phyloP scores from a whole-genome alignment of 2,329 filamentous ascomycete genomes.

The Setomelanomma holmii region DNA sequence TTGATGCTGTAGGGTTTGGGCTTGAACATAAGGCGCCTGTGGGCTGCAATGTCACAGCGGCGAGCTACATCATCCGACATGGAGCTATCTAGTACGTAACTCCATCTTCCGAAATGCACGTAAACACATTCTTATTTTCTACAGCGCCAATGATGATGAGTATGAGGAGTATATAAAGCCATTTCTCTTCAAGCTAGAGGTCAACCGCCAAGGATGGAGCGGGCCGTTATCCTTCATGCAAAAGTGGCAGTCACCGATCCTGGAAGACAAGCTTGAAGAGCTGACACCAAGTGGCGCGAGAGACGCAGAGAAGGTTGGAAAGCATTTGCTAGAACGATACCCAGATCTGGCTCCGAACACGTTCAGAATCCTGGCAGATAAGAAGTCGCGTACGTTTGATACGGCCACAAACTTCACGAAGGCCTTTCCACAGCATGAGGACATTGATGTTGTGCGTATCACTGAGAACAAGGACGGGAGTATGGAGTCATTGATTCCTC shows the following conservation, averaged over 20 bases:
- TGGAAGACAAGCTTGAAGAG: constrained; percentile 56
- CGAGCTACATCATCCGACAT: constrained; percentile 58
- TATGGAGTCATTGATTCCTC: constrained; percentile 42
- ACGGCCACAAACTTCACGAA: constrained; percentile 41
- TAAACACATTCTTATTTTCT: background rate
- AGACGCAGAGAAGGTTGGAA: constrained; percentile 65
- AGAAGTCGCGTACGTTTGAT: constrained; percentile 46
- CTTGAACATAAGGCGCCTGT: constrained; percentile 56
- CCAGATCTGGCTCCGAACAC: constrained; percentile 56
- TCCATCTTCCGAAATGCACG: no score
- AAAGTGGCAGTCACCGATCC: constrained; percentile 64
- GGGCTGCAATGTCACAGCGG: constrained; percentile 58
- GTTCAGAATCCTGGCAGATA: constrained; percentile 39
- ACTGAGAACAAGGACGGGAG: constrained; percentile 35
- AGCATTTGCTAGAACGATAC: constrained; percentile 64
- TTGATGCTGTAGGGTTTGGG: constrained; percentile 56
- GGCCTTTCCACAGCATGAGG: constrained; percentile 35
- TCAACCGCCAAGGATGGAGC: constrained; percentile 60
- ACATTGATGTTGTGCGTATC: constrained; percentile 44
- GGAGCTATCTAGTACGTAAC: constrained; percentile 55
- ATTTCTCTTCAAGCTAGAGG: constrained; percentile 63
- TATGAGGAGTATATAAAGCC: constrained; percentile 59
- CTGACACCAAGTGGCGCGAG: constrained; percentile 48
- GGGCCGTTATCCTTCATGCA: constrained; percentile 63
- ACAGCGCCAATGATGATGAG: constrained; percentile 58